Base-by-base conservation (phyloP, 2,329 filamentous ascomycete genomes). In the Dissoconium aciculare region DNA sequence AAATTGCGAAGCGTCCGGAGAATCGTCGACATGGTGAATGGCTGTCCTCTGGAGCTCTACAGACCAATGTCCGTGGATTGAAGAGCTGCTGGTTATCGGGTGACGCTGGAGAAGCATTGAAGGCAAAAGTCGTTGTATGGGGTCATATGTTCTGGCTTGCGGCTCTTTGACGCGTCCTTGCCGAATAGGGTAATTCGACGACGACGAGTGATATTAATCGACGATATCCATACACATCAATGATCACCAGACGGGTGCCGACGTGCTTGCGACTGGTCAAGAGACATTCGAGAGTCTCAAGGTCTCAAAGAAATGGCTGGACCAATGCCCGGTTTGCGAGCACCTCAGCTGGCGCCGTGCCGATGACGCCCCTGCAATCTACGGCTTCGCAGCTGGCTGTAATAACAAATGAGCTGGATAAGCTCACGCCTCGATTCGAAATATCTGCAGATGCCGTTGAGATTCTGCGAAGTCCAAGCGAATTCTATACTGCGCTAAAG, bases 401-500 rank as follows among this genome's bases (percentile, higher is more conserved):
- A 10, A 65, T 80, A 32, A 75, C 71, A 9, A 62, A 64, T 26
- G 85, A 98, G 54, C 62, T 98, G 37, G 89, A 98, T 54, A 78
- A 69, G 45, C 72, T 95, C 41, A 79, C 85, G 3, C 89, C 89
- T n/a, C 77, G 80, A 26, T 93, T 98, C 45, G 80, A 85, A 51
- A 66, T 98, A 15, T 63, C 74, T 15, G 81, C 83, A 2, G 80
- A 81, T 4, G 73, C 87, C 35, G 78, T 98, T 29, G 66, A 69
- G 8, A 77, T 98, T 12, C 57, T 98, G 9, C 69, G 74, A 44
- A 78, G 78, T 2, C 89, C 89, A 0, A 58, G 70, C n/a, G 80
- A 87, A 31, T 98, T 98, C 53, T 98, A 94, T 56, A 74, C 79
- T 44, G 82, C 78, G 5, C 62, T 98, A 36, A 94, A 94, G 73